phyloP scores from a whole-genome alignment of 1,139 yeast genomes.

The Pneumocystis murina region DNA sequence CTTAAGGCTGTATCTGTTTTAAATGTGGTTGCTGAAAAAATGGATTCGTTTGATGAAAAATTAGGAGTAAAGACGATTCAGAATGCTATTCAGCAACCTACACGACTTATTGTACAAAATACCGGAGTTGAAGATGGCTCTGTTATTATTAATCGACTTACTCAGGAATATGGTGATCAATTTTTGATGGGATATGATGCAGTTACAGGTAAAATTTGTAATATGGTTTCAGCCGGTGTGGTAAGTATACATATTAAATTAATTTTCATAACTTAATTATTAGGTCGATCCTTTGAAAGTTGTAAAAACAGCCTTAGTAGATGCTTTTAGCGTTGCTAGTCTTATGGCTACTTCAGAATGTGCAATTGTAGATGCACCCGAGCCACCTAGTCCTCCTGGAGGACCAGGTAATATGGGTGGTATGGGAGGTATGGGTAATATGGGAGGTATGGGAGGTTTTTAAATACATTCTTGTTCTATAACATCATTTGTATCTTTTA shows the following conservation, averaged over 20 bases:
- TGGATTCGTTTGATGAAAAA: conserved; percentile 92
- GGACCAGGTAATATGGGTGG: conserved; percentile 52
- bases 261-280: neutral
- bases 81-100: conserved; percentile 94
- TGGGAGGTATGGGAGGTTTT: conserved; percentile 9
- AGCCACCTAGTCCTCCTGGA: conserved; percentile 50
- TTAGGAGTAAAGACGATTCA: conserved; percentile 92
- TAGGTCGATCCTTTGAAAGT: conserved; percentile 90
- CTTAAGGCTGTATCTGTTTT: conserved; percentile 81
- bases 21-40: conserved; percentile 45
- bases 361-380: conserved; percentile 95
- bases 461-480: neutral
- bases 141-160: conserved; percentile 86
- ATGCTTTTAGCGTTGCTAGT: conserved; percentile 97
- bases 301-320: conserved; percentile 91
- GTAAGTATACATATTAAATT: conserved; percentile 18
- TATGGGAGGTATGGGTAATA: conserved; percentile 29
- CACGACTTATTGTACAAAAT: conserved; percentile 90
- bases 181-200: conserved; percentile 92
- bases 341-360: conserved; percentile 97
- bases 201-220: conserved; percentile 83
- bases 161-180: conserved; percentile 65
- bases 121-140: conserved; percentile 95
- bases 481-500: neutral
- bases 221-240: conserved; percentile 95